Conservation (phyloP, 1,284 basidiomycete genomes). For the Cystobasidium pallidum region DNA sequence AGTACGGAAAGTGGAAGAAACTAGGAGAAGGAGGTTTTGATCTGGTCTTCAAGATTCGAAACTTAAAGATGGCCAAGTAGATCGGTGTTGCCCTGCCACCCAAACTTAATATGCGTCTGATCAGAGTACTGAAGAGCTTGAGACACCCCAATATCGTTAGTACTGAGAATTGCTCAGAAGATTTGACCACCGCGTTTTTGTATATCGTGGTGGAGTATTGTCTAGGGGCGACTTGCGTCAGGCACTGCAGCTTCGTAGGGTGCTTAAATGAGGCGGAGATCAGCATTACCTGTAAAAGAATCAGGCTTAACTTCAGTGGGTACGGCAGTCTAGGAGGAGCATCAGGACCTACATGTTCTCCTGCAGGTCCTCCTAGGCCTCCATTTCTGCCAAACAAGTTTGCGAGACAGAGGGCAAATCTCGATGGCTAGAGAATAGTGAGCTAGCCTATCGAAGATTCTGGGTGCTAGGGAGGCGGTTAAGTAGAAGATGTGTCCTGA, state of each 20-base stretch:
- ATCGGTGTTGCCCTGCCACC: constrained; percentile 9
- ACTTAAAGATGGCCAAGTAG: constrained; percentile 13
- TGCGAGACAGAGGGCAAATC: constrained; percentile 5
- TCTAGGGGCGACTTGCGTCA: constrained; percentile 21
- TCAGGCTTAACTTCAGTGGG: not conserved
- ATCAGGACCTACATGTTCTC: constrained; percentile 20
- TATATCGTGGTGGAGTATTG: constrained; percentile 33
- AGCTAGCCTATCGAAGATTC: no score
- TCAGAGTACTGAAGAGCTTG: constrained; percentile 22
- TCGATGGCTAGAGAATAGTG: constrained; percentile 27
- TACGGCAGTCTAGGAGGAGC: constrained; percentile 23
- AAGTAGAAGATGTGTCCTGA: constrained; percentile 14
- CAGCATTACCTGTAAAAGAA: constrained; percentile 5
- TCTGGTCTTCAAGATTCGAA: constrained; percentile 15
- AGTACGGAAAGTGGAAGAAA: constrained; percentile 20
- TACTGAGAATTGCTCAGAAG: constrained; percentile 16
- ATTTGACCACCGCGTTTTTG: not conserved
- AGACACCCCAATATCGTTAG: constrained; percentile 27
- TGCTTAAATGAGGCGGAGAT: constrained; percentile 3
- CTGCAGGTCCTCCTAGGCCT: constrained; percentile 21
- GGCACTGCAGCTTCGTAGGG: constrained; percentile 9
- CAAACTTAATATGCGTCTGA: constrained; percentile 19
- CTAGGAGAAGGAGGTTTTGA: constrained; percentile 35
- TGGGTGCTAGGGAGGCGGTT: not conserved
- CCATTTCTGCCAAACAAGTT: constrained; percentile 35